Conservation (phyloP, 345 rosid genomes). For the Euphorbia tirucalli region DNA sequence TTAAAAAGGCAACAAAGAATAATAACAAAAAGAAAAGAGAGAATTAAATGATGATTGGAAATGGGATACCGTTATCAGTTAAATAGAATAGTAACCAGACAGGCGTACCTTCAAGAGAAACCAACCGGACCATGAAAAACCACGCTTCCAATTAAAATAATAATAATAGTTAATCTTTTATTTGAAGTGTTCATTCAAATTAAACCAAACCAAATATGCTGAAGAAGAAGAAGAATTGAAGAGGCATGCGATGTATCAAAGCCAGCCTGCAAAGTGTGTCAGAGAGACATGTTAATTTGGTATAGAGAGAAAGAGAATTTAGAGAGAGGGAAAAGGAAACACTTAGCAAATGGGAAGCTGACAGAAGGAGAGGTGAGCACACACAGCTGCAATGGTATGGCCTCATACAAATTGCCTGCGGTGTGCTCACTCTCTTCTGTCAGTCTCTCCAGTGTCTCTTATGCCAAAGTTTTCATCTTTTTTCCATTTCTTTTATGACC, state of each 20-base stretch:
- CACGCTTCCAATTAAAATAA: conserved; percentile 34
- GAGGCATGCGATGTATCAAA: no score
- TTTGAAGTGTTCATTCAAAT: no score
- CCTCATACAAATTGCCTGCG: conserved; percentile 51
- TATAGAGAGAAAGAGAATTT: background rate
- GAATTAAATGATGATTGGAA: background rate
- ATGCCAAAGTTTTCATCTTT: no score
- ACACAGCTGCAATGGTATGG: conserved; percentile 44
- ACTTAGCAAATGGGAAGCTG: conserved; percentile 26
- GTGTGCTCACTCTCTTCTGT: conserved; percentile 86
- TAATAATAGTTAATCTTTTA: background rate
- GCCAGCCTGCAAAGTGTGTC: no score
- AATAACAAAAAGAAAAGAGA: background rate
- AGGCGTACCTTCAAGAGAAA: conserved; percentile 24
- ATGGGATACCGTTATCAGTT: conserved; percentile 33
- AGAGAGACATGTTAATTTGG: background rate
- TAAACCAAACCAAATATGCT: no score
- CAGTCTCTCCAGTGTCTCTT: conserved; percentile 31
- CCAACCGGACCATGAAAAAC: conserved; percentile 36
- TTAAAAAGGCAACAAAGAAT: background rate
- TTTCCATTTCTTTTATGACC: background rate
- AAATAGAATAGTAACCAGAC: conserved; percentile 25
- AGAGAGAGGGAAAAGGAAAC: background rate
- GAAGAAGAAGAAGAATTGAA: no score
- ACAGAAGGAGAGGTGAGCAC: conserved; percentile 67